Conservation (phyloP, 2,329 filamentous ascomycete species). For the Aureobasidium sp. region DNA sequence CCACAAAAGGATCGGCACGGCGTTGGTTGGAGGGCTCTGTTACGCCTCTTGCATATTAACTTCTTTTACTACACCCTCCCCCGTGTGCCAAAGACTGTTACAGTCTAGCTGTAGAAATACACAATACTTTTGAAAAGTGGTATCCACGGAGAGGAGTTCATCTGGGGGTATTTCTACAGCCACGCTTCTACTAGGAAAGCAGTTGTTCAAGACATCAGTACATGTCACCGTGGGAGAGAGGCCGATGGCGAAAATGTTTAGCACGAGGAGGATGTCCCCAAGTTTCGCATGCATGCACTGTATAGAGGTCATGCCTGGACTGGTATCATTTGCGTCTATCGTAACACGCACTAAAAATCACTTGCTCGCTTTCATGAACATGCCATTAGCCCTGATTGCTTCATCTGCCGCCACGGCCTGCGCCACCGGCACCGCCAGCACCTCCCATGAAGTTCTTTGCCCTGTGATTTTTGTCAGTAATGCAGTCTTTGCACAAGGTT, state of each 20-base stretch:
- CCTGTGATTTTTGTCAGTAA: constrained; percentile 33
- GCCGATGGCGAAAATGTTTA: too few relatives aligned
- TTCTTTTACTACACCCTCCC: not conserved
- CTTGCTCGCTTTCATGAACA: not conserved
- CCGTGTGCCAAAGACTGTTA: too few relatives aligned
- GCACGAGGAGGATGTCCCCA: too few relatives aligned
- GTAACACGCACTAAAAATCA: not conserved
- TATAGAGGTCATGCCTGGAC: not conserved
- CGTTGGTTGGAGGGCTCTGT: constrained; percentile 6
- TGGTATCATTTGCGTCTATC: constrained; percentile 12
- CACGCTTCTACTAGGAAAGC: too few relatives aligned
- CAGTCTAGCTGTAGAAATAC: too few relatives aligned
- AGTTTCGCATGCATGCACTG: constrained; percentile 1
- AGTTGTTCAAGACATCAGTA: too few relatives aligned
- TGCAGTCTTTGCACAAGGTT: not conserved
- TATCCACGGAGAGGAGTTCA: too few relatives aligned
- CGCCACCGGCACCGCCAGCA: constrained; percentile 41
- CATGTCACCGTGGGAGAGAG: too few relatives aligned
- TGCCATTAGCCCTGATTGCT: not conserved
- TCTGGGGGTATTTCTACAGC: too few relatives aligned
- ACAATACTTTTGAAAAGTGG: too few relatives aligned
- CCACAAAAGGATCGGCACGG: constrained; percentile 9
- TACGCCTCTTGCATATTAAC: constrained; percentile 2
- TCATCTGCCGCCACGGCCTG: constrained; percentile 18
- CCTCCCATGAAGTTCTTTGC: constrained; percentile 61